Base-by-base conservation (phyloP, 1,139 yeast species). In the Kluyveromyces marxianus region DNA sequence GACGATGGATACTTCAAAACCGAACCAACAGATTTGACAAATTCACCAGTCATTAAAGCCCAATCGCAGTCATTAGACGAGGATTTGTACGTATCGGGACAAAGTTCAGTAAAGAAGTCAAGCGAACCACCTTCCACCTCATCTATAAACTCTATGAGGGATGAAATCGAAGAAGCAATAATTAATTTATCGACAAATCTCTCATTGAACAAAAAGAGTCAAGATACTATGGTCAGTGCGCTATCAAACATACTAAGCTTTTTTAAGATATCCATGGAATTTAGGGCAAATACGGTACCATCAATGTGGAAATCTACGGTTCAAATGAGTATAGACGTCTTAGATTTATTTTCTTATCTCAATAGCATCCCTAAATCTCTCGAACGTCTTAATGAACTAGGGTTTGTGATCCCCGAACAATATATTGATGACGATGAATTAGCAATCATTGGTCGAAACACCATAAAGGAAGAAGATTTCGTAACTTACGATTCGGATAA, bases 401-500 rank as follows among this genome's bases (percentile, higher is more conserved):
- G 43, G 3, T 40, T 40, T 27, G 32, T 24, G 10, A 29, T 35
- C 34, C 43, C 43, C 7, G 37, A 40, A 25, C 43, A 40, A 27
- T 40, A 34, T 34, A n/a, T 34, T 10, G 29, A 40, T 35, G 43
- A 40, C 34, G 43, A 40, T 28, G 43, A 40, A 3, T 34, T 40
- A 7, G 27, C 43, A 2, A 38, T 28, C 6, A 26, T 40, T 25
- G 37, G 31, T 7, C 10, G 38, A 25, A 35, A 26, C 4, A 35
- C 25, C 7, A 29, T 40, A 25, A n/a, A 34, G 39, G 7, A 35
- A n/a, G 45, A 44, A 29, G 51, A 48, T 33, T 44, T 41, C n/a
- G 28, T 33, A 3, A 27, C 32, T 33, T 36, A 45, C 28, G 35
- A 39, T 29, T 37, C 28, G 4, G 32, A 29, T 2, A 44, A 25